Percentiles rank a stretch among this genome's conserved stretches.
Evolutionary conservation across 2,329 filamentous ascomycete species (phyloP).

Genomic region (Cyphellophora attinorum): DNA sequence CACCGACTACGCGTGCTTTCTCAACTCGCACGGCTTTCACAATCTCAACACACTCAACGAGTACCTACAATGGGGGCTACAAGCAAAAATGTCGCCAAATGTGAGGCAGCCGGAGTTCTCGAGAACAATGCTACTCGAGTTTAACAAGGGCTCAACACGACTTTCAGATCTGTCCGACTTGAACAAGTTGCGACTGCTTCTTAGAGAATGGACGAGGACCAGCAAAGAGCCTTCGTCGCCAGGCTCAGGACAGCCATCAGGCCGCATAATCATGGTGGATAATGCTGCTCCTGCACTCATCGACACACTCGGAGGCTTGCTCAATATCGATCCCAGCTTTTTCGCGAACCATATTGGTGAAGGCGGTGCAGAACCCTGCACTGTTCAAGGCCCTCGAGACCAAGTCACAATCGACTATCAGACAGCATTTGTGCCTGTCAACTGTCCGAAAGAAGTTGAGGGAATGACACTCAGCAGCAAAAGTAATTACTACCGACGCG

Average conservation of each 20-base stretch:
- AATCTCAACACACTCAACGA: slow-evolving; percentile 14
- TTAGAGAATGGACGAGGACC: slow-evolving; percentile 15
- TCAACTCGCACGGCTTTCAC: slow-evolving; percentile 16
- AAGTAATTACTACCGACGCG: slow-evolving; percentile 14
- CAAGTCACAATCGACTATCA: slow-evolving; percentile 16
- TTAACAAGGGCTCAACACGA: slow-evolving; percentile 10
- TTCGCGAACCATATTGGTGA: slow-evolving; percentile 14
- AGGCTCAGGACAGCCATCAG: slow-evolving; percentile 2
- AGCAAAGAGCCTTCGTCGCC: slow-evolving; percentile 8
- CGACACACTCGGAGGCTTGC: slow-evolving; percentile 13
- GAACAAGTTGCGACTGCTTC: slow-evolving; percentile 11
- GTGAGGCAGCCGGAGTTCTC: slow-evolving; percentile 10
- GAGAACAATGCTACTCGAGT: slow-evolving; percentile 13
- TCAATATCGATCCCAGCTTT: slow-evolving; percentile 15
- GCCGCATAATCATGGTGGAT: slow-evolving; percentile 15
- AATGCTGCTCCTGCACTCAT: slow-evolving; percentile 15
- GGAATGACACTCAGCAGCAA: slow-evolving; percentile 16
- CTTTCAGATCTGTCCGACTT: slow-evolving; percentile 15
- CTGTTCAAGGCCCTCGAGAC: slow-evolving; percentile 10
- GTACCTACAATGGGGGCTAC: slow-evolving; percentile 14
- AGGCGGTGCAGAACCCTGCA: slow-evolving; percentile 6
- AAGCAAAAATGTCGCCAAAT: slow-evolving; percentile 6
- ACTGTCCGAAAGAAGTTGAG: slow-evolving; percentile 15
- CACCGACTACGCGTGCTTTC: slow-evolving; percentile 16
- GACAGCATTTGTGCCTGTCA: slow-evolving; percentile 9